Evolutionary conservation across 78 protist species (phyloP).

Genomic region (Reticulomyxa filosa): DNA sequence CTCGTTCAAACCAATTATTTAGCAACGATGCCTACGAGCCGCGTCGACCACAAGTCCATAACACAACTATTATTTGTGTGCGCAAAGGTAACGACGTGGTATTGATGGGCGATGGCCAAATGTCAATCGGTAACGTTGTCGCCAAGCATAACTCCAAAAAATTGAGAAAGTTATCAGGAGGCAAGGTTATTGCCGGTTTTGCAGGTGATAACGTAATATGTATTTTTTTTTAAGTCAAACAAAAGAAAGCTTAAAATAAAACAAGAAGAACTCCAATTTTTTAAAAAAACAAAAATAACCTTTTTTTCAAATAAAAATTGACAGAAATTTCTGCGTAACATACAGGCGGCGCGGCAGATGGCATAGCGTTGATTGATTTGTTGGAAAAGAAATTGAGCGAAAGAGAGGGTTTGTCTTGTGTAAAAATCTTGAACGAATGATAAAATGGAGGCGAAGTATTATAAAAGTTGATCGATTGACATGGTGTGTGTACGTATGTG

Average conservation of each 20-base stretch:
- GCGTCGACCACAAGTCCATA: not conserved
- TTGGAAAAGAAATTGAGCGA: not conserved
- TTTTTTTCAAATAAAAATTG: not conserved
- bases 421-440: too few relatives aligned
- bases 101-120: slow-evolving; percentile 16
- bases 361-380: not conserved
- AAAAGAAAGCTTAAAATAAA: too few relatives aligned
- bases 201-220: too few relatives aligned
- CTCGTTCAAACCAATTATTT: too few relatives aligned
- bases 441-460: too few relatives aligned
- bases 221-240: too few relatives aligned
- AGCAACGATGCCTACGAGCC: not conserved
- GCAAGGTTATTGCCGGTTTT: slow-evolving; percentile 5
- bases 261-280: not conserved
- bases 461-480: too few relatives aligned
- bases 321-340: not conserved
- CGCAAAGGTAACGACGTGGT: slow-evolving; percentile 22
- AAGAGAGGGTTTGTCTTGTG: too few relatives aligned
- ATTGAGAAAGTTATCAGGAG: not conserved
- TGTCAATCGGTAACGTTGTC: slow-evolving; percentile 7
- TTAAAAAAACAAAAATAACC: too few relatives aligned
- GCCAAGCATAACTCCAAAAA: slow-evolving; percentile 8
- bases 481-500: too few relatives aligned
- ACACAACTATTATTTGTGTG: slow-evolving; percentile 21
- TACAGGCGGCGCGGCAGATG: not conserved